Base-by-base conservation (phyloP, 192 early-diverging fungal genomes). In the Piromyces sp. region DNA sequence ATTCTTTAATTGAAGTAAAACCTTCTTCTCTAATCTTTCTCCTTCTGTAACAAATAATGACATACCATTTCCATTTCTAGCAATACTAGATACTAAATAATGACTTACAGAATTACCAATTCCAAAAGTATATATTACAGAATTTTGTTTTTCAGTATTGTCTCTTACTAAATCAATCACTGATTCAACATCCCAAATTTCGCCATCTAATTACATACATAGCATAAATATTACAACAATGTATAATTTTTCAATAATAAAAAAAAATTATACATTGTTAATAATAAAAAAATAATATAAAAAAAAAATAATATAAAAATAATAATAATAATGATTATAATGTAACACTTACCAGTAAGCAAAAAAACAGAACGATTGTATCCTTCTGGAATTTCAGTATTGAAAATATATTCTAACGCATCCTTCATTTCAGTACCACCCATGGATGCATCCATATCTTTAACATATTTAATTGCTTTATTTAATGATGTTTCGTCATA, bases 1-100 rank as follows among this genome's bases (percentile, higher is more conserved):
- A 80, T 84, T 85, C 51, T 91, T 90, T 31, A 90, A 80, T 88
- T 91, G 88, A 42, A 84, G 84, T 29, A 91, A 82, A 30, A 91
- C 81, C 79, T 90, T 90, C 30, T 80, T 83, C 30, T 91, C 85
- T 87, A 91, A 86, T 33, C 84, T 84, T 82, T 90, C 89, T 19
- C 82, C 81, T 28, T 82, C 82, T 14, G 85, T 84, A 0, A 90
- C 89, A 80, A 85, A 85, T 79, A 89, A 81, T 4, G 89, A 84
- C 33, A 86, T 87, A 16, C 89, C 89, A 28, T 82, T 84, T 26
- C 89, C 89, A 30, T 81, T 83, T 33, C 88, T 81, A 37, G 90
- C 89, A 30, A 90, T 81, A 30, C 86, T 84, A 28, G 89, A 85
- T 16, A 90, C 87, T 31, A 91, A 81, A 38, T 89, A 80, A 85